Evolutionary conservation across 805 yeast genomes (phyloP).

Genomic region (Saturnispora galanensis): DNA sequence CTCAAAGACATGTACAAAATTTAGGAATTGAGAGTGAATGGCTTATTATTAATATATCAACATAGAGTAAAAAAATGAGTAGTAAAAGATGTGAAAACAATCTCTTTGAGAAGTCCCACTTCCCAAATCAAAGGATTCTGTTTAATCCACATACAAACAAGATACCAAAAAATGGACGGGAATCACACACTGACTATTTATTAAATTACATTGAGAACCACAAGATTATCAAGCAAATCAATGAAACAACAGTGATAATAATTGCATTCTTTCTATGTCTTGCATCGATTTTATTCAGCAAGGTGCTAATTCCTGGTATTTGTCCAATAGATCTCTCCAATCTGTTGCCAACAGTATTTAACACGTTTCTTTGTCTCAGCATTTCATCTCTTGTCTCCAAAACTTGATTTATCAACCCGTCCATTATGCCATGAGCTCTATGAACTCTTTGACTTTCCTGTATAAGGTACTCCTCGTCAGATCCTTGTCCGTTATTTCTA

Average conservation of each 20-base stretch:
- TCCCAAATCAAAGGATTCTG: too few species aligned
- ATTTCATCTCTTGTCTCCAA: constrained; percentile 84
- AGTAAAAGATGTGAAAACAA: too few species aligned
- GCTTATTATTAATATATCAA: too few species aligned
- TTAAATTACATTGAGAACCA: constrained; percentile 23
- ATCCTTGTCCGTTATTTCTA: constrained; percentile 17
- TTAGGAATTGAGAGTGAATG: too few species aligned
- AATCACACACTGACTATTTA: not conserved
- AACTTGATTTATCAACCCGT: constrained; percentile 73
- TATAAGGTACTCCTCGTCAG: constrained; percentile 44
- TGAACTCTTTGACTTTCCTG: constrained; percentile 71
- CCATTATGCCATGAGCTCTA: constrained; percentile 65
- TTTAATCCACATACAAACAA: too few species aligned
- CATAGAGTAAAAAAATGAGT: too few species aligned
- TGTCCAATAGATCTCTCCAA: constrained; percentile 51
- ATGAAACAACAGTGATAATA: constrained; percentile 66
- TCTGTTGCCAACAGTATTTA: constrained; percentile 55
- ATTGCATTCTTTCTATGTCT: constrained; percentile 82
- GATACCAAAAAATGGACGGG: too few species aligned
- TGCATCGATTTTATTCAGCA: constrained; percentile 74
- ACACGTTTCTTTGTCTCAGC: constrained; percentile 53
- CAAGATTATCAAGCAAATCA: constrained; percentile 61
- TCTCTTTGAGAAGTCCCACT: too few species aligned
- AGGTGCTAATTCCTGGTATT: constrained; percentile 74
- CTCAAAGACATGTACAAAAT: too few species aligned